Conservation (phyloP, 148 eudicot genomes). For the Heliamphora exappendiculata region DNA sequence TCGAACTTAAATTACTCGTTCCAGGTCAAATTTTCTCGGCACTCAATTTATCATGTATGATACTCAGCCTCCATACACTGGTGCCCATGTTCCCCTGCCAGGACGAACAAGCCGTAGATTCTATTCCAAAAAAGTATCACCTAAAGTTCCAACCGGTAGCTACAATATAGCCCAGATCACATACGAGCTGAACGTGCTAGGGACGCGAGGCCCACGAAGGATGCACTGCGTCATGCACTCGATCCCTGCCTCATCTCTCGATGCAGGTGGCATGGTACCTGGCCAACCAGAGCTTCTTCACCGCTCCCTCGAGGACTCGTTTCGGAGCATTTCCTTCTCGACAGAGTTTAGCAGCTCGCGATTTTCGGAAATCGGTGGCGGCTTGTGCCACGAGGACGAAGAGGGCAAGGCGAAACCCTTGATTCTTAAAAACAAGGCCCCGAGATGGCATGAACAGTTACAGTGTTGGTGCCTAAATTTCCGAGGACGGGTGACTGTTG, state of each 20-base stretch:
- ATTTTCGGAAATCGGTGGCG: slow-evolving; percentile 32
- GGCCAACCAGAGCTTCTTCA: slow-evolving; percentile 46
- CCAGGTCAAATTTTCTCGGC: slow-evolving; percentile 57
- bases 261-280: slow-evolving; percentile 41
- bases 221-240: slow-evolving; percentile 60
- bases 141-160: slow-evolving; percentile 50
- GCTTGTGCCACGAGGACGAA: slow-evolving; percentile 19
- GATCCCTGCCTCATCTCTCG: slow-evolving; percentile 37
- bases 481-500: slow-evolving; percentile 26
- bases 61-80: slow-evolving; percentile 44
- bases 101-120: slow-evolving; percentile 46
- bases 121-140: slow-evolving; percentile 51
- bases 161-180: slow-evolving; percentile 46
- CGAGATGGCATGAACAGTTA: slow-evolving; percentile 29
- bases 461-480: slow-evolving; percentile 30
- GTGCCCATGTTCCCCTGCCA: slow-evolving; percentile 31
- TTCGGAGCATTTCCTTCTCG: slow-evolving; percentile 51
- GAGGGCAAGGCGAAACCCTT: slow-evolving; percentile 27
- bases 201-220: slow-evolving; percentile 54
- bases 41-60: slow-evolving; percentile 53
- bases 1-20: background rate
- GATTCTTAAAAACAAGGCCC: slow-evolving; percentile 25
- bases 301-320: slow-evolving; percentile 46
- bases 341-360: slow-evolving; percentile 48
- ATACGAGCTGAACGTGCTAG: slow-evolving; percentile 52